Conservation (phyloP, 495 filamentous ascomycete species). For the Penicillium parvum region DNA sequence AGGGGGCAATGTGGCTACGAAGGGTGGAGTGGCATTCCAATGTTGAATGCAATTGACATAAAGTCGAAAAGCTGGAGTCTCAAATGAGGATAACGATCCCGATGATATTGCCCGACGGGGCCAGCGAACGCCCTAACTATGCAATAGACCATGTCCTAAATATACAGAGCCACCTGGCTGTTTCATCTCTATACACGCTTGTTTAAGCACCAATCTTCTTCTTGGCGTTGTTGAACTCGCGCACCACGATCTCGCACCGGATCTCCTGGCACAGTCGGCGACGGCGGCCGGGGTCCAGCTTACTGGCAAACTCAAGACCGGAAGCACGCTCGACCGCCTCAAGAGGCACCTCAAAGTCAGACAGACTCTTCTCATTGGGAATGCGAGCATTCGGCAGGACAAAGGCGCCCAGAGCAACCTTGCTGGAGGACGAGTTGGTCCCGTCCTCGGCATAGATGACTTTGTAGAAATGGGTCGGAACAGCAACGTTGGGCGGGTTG, state of each 20-base stretch:
- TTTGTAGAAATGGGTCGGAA: constrained; percentile 99
- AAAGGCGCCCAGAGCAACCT: constrained; percentile 88
- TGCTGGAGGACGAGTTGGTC: constrained; percentile 48
- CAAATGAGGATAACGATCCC: constrained; percentile 6
- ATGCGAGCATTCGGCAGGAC: constrained; percentile 94
- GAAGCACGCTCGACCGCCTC: constrained; percentile 88
- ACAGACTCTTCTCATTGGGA: constrained; percentile 73
- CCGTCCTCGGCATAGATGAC: constrained; percentile 93
- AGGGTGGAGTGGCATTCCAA: constrained; percentile 76
- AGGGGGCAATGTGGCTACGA: constrained; percentile 77
- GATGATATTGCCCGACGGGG: constrained; percentile 13
- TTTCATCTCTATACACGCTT: constrained; percentile 1
- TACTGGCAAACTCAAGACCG: constrained; percentile 82
- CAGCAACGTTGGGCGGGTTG: constrained; percentile 86
- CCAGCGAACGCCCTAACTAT: constrained; percentile 23
- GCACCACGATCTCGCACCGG: constrained; percentile 71
- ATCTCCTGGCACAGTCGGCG: constrained; percentile 84
- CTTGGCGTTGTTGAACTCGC: constrained; percentile 59
- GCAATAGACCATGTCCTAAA: constrained; percentile 21
- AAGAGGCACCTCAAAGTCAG: constrained; percentile 89
- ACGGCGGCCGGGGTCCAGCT: constrained; percentile 66
- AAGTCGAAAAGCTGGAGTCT: neutral
- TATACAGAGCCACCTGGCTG: constrained; percentile 20
- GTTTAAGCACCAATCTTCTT: constrained; percentile 26
- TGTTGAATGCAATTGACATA: constrained; percentile 47